Percentiles rank a stretch among this genome's conserved stretches.
Conservation (phyloP, 495 filamentous ascomycete genomes). For the Penicillium chermesinum region DNA sequence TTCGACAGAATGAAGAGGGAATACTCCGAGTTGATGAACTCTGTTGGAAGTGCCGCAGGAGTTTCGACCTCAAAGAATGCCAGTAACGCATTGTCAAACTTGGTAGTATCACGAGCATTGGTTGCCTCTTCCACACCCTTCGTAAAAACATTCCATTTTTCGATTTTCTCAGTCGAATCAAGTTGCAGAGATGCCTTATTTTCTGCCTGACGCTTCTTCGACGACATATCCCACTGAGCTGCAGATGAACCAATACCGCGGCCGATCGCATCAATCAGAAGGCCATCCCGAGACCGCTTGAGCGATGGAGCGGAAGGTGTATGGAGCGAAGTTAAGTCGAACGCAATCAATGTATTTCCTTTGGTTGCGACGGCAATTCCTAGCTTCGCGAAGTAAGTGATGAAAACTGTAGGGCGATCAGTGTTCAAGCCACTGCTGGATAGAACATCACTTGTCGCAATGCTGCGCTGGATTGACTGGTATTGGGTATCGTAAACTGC, state of each 20-base stretch:
- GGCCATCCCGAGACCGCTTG: slow-evolving; percentile 60
- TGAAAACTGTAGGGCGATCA: slow-evolving; percentile 33
- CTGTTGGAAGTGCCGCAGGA: slow-evolving; percentile 18
- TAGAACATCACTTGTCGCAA: slow-evolving; percentile 43
- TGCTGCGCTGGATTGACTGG: slow-evolving; percentile 54
- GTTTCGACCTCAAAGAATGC: slow-evolving; percentile 26
- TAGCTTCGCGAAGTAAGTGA: slow-evolving; percentile 58
- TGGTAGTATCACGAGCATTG: slow-evolving; percentile 19
- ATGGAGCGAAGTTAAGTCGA: slow-evolving; percentile 59
- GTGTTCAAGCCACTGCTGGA: slow-evolving; percentile 16
- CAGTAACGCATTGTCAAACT: slow-evolving; percentile 39
- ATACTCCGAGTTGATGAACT: slow-evolving; percentile 38
- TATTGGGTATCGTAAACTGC: slow-evolving; percentile 63
- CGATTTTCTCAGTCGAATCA: slow-evolving; percentile 28
- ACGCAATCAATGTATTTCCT: slow-evolving; percentile 51
- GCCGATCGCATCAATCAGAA: slow-evolving; percentile 67
- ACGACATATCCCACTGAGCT: slow-evolving; percentile 28
- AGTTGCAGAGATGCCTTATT: slow-evolving; percentile 28
- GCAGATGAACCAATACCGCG: slow-evolving; percentile 43
- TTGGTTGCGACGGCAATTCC: slow-evolving; percentile 57
- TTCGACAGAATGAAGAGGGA: slow-evolving; percentile 49
- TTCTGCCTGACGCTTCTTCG: slow-evolving; percentile 35
- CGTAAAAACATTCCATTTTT: slow-evolving; percentile 34
- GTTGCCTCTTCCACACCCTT: slow-evolving; percentile 24
- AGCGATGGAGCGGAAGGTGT: slow-evolving; percentile 35